Conservation (phyloP, 768 basidiomycete genomes). For the Rhizopogon rudus region DNA sequence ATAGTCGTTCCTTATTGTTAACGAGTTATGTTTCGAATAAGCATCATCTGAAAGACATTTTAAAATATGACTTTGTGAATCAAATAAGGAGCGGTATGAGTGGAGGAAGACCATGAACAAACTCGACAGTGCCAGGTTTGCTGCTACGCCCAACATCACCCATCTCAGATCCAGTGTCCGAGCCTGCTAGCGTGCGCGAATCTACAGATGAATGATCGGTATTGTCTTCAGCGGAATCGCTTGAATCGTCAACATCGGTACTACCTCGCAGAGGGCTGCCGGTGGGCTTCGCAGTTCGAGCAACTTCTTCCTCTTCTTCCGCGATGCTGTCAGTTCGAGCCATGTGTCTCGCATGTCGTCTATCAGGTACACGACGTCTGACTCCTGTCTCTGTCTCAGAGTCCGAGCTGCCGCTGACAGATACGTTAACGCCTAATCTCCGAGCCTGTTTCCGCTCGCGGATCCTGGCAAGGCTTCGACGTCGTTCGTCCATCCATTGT, state of each 20-base stretch:
- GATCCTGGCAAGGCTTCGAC: slow-evolving; percentile 24
- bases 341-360: slow-evolving; percentile 17
- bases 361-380: slow-evolving; percentile 8
- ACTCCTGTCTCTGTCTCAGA: slow-evolving; percentile 8
- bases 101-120: neutral
- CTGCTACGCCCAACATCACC: neutral
- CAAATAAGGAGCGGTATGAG: neutral
- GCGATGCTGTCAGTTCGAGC: slow-evolving; percentile 27
- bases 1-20: no score
- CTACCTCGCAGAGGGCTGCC: slow-evolving; percentile 5
- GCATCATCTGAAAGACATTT: neutral
- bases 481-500: slow-evolving; percentile 31
- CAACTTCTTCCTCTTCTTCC: slow-evolving; percentile 21
- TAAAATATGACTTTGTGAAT: neutral
- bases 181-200: slow-evolving; percentile 18
- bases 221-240: slow-evolving; percentile 13
- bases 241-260: slow-evolving; percentile 1
- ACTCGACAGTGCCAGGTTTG: neutral
- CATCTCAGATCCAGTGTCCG: slow-evolving; percentile 23
- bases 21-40: neutral
- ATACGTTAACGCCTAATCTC: slow-evolving; percentile 22
- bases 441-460: slow-evolving; percentile 28
- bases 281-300: neutral
- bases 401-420: slow-evolving; percentile 7
- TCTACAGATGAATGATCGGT: slow-evolving; percentile 16